Evolutionary conservation across 192 early-diverging fungal species (phyloP).

Genomic region (Paraglomus brasilianum): DNA sequence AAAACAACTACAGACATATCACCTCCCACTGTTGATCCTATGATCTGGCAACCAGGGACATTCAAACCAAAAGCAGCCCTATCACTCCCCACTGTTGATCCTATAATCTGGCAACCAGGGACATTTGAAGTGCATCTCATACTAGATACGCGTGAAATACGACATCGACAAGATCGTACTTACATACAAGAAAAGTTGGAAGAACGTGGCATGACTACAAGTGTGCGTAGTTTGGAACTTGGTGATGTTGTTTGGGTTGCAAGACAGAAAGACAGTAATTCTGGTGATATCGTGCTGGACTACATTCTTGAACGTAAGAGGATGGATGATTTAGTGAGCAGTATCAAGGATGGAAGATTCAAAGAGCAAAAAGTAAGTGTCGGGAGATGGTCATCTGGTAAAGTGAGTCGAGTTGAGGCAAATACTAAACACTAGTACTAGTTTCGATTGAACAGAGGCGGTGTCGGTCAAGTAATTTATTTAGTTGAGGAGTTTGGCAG

Average conservation of each 20-base stretch:
- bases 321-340: conserved; percentile 87
- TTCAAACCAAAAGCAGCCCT: conserved; percentile 33
- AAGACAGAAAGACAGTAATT: conserved; percentile 27
- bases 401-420: not conserved
- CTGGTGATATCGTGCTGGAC: conserved; percentile 75
- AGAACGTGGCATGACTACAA: conserved; percentile 51
- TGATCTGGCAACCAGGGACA: conserved; percentile 35
- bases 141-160: conserved; percentile 84
- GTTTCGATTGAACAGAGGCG: conserved; percentile 70
- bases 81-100: conserved; percentile 32
- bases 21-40: conserved; percentile 33
- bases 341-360: conserved; percentile 93
- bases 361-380: conserved; percentile 82
- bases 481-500: conserved; percentile 79
- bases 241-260: conserved; percentile 95
- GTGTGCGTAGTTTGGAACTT: conserved; percentile 66
- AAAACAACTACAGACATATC: not conserved
- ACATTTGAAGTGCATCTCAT: conserved; percentile 70
- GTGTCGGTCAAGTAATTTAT: conserved; percentile 77
- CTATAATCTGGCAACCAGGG: conserved; percentile 34
- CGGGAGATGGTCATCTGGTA: not conserved
- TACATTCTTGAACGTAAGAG: conserved; percentile 90
- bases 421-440: conserved; percentile 27
- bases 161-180: conserved; percentile 60
- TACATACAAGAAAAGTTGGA: conserved; percentile 71